A percentile compares a stretch with the other conserved stretches of the same genome.
Conservation (phyloP, 139 green algal species). For the Yamagishiella unicocca region DNA sequence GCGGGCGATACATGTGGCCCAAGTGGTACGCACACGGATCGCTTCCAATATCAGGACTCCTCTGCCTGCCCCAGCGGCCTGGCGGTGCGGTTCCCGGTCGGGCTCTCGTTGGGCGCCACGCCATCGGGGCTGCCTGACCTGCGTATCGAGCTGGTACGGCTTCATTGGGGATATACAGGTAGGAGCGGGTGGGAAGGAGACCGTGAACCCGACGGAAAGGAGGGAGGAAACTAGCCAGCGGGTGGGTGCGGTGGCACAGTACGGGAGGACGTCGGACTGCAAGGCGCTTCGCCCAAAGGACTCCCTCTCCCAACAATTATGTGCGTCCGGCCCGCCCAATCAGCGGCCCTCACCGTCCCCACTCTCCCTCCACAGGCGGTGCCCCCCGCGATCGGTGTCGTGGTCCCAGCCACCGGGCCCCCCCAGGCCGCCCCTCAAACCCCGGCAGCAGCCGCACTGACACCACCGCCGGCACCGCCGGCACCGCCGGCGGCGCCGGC, state of each 20-base stretch:
- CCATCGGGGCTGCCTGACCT: not conserved
- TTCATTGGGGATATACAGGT: conserved; percentile 19
- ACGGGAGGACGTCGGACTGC: no score
- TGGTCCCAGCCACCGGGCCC: no score
- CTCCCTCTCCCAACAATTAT: not conserved
- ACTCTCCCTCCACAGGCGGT: no score
- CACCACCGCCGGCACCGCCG: not conserved
- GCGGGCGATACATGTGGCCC: not conserved
- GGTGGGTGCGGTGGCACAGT: no score
- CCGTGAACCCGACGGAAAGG: not conserved
- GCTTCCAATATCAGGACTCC: not conserved
- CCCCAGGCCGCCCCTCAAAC: no score
- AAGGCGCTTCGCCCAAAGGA: not conserved
- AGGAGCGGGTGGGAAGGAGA: no score
- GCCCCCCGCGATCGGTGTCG: no score
- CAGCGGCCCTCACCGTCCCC: no score
- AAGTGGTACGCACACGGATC: not conserved
- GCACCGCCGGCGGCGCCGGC: not conserved
- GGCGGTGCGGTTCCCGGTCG: not conserved
- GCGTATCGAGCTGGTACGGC: not conserved
- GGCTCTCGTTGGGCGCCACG: not conserved
- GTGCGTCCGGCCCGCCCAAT: not conserved
- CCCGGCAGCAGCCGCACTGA: not conserved
- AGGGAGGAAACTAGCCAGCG: no score
- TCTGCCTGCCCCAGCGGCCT: not conserved